These are phyloP conservation scores for Xylariales sp. DNA, from an alignment of 2,329 filamentous ascomycete genomes.

Conservation along the genomic window DNA sequence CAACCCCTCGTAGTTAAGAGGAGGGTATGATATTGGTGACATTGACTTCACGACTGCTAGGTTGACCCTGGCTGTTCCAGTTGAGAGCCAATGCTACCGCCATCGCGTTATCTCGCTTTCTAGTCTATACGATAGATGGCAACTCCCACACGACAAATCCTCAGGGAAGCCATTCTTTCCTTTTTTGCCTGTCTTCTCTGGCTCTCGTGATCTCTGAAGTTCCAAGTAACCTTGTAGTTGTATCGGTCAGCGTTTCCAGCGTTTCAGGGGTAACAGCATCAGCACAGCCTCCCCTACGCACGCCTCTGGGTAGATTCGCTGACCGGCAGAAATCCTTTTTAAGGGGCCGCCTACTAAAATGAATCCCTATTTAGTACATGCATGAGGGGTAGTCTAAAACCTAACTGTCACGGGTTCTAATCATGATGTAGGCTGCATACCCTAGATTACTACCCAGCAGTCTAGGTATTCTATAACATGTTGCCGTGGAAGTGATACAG, in stretches of 20 bases:
- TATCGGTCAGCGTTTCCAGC: constrained; percentile 34
- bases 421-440: not conserved
- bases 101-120: not conserved
- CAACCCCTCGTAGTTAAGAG: not conserved
- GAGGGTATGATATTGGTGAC: not conserved
- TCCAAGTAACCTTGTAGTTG: constrained; percentile 5
- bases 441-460: not conserved
- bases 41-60: not conserved
- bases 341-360: not conserved
- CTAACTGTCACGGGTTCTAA: not conserved
- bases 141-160: not conserved
- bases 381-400: not conserved
- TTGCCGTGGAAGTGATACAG: not conserved
- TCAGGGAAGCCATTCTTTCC: not conserved
- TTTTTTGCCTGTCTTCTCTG: not conserved
- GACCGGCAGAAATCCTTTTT: not conserved
- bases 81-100: not conserved
- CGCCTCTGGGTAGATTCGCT: not conserved
- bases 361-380: not conserved
- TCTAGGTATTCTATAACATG: not conserved
- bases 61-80: not conserved
- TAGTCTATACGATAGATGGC: not conserved
- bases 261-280: constrained; percentile 30
- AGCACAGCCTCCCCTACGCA: constrained; percentile 18
- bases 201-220: not conserved